Conservation (phyloP, 1,284 basidiomycete species). For the Marasmius fiardii region DNA sequence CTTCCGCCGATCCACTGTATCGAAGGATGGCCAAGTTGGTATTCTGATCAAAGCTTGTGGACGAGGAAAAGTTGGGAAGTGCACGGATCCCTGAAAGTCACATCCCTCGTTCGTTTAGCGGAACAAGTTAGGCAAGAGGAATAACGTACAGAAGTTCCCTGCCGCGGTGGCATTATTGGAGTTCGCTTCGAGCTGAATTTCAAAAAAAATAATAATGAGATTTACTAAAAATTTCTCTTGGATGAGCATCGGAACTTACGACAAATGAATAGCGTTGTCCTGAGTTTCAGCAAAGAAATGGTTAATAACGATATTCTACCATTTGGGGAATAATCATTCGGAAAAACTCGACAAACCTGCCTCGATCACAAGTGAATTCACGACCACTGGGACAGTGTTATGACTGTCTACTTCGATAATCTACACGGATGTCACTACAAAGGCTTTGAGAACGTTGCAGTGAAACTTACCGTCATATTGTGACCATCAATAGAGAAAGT, state of each 20-base stretch:
- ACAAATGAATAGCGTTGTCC: conserved; percentile 29
- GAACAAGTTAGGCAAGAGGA: too few species aligned
- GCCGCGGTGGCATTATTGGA: too few species aligned
- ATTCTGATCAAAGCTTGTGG: background rate
- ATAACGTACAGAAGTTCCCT: background rate
- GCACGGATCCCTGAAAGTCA: background rate
- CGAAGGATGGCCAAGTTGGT: background rate
- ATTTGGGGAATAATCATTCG: too few species aligned
- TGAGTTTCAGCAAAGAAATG: too few species aligned
- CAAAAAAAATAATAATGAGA: background rate
- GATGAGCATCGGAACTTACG: too few species aligned
- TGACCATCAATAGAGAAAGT: conserved; percentile 40
- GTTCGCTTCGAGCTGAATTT: background rate
- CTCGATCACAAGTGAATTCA: conserved; percentile 26
- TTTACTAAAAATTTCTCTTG: too few species aligned
- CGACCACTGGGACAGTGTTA: conserved; percentile 24
- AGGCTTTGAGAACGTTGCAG: conserved; percentile 8
- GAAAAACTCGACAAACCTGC: conserved; percentile 20
- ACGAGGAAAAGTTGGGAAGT: background rate
- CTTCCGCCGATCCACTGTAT: background rate
- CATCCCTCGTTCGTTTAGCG: too few species aligned
- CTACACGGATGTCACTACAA: conserved; percentile 25
- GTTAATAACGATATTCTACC: too few species aligned
- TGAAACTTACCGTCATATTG: conserved; percentile 32
- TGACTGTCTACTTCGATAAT: conserved; percentile 37